These are phyloP conservation scores for Plectosphaerella cucumerina DNA, from an alignment of 2,329 filamentous ascomycete genomes.

Conservation along the genomic window DNA sequence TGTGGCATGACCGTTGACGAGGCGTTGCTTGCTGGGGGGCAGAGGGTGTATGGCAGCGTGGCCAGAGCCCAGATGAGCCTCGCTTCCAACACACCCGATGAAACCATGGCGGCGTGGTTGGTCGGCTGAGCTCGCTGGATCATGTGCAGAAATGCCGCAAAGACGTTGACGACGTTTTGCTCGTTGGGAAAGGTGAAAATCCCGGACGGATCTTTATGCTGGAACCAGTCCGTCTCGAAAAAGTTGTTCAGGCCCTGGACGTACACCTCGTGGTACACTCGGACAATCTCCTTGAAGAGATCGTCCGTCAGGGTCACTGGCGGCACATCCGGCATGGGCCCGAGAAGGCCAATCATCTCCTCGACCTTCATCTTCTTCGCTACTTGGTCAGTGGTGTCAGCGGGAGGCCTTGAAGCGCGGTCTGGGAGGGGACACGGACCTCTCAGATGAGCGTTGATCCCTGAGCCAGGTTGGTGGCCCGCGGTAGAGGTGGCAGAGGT, in stretches of 20 bases:
- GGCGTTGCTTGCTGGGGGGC: constrained; percentile 27
- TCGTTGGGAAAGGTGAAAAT: constrained; percentile 46
- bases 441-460: constrained; percentile 39
- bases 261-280: constrained; percentile 72
- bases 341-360: constrained; percentile 63
- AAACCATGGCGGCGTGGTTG: constrained; percentile 47
- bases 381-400: constrained; percentile 40
- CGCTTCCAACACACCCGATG: constrained; percentile 51
- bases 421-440: constrained; percentile 45
- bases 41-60: constrained; percentile 38
- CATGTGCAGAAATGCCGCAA: constrained; percentile 60
- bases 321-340: constrained; percentile 45
- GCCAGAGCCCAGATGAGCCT: constrained; percentile 58
- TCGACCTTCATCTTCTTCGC: constrained; percentile 67
- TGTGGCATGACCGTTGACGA: constrained; percentile 31
- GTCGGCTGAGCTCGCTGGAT: constrained; percentile 44
- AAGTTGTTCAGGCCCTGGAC: constrained; percentile 69
- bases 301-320: constrained; percentile 45
- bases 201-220: constrained; percentile 37
- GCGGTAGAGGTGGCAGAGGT: constrained; percentile 22
- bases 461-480: constrained; percentile 22
- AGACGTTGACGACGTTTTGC: constrained; percentile 57
- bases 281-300: constrained; percentile 61
- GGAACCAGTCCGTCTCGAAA: constrained; percentile 83
- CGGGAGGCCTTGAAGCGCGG: constrained; percentile 23